Evolutionary conservation across 2,329 filamentous ascomycete species (phyloP), one percentile per base, ranked within the genome.

Genomic region (Lithohypha guttulata): DNA sequence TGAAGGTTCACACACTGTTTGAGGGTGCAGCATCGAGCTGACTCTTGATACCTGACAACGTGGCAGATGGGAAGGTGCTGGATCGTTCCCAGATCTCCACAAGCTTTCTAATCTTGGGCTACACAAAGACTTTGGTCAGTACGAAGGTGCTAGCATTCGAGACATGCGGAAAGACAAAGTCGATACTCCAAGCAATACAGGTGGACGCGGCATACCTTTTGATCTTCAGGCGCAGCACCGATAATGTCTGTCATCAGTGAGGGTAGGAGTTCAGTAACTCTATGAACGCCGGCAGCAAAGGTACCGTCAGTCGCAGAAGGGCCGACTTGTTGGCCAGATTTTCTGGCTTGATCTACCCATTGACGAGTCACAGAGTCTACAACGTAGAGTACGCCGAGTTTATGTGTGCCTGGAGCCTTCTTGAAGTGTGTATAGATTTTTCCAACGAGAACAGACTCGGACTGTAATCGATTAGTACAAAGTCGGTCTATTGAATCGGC

Each of bases 361-460:
- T 93, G 89, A 66, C 91, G 85, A 63, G 87, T 89, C 75, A 98
- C 87, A 71, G 89, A 94, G 74, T 98, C 91, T 87, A 98, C 84
- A 68, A 96, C 87, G 79, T 98, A 98, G 68, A 98, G 80, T 59
- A 95, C 87, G 66, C 91, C 91, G 63, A 98, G 75, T 68, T 98
- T 98, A 75, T 98, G 89, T 60, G 86, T 93, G 60, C 78, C 78
- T 44, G 85, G 84, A 52, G 87, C 81, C 65, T 91, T 93, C 65
- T 93, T 94, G 73, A 96, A 93, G 58, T 95, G 87, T 51, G 87
- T 93, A 66, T 84, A 94, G 57, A 98, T 81, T 62, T 93, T 95
- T 62, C 94, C 86, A 54, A 96, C 84, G 57, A 98, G 78, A 54
- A 87, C 79, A 39, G 85, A 91, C 68, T 96, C 89, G 64, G 83